A percentile compares a stretch with the other conserved stretches of the same genome.
Conservation (phyloP, 768 basidiomycete genomes). For the Phylloporus sp. region DNA sequence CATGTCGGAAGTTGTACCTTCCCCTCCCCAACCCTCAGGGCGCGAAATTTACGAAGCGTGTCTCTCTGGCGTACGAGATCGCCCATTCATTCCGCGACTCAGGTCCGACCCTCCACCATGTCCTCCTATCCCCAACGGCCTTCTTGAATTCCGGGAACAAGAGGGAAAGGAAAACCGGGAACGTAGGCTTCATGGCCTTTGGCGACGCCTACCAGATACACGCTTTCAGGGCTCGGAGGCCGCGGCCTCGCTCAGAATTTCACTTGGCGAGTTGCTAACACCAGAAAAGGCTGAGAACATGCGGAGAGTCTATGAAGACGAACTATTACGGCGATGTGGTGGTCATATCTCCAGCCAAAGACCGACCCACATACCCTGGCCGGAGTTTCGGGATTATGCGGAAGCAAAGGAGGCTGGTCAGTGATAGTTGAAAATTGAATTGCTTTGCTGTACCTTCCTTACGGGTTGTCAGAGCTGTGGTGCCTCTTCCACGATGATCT, state of each 20-base stretch:
- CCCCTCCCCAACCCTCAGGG: slow-evolving; percentile 31
- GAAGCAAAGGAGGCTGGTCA: slow-evolving; percentile 76
- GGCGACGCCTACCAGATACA: slow-evolving; percentile 49
- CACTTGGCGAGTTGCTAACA: slow-evolving; percentile 32
- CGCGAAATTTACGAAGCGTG: slow-evolving; percentile 52
- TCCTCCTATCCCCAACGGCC: slow-evolving; percentile 41
- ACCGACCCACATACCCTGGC: slow-evolving; percentile 56
- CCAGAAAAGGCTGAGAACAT: slow-evolving; percentile 56
- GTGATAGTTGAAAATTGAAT: slow-evolving; percentile 26
- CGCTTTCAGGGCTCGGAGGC: slow-evolving; percentile 23
- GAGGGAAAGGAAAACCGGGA: slow-evolving; percentile 65
- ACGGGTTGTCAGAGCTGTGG: slow-evolving; percentile 67
- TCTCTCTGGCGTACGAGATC: slow-evolving; percentile 48
- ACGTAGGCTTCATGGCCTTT: slow-evolving; percentile 55
- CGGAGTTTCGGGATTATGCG: slow-evolving; percentile 69
- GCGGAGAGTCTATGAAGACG: slow-evolving; percentile 69
- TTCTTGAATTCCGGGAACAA: slow-evolving; percentile 56
- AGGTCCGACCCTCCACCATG: slow-evolving; percentile 47
- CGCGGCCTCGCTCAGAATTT: slow-evolving; percentile 14
- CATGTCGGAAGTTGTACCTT: slow-evolving; percentile 25
- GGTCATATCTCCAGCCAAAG: slow-evolving; percentile 38
- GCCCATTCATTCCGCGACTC: slow-evolving; percentile 53
- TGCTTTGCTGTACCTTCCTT: slow-evolving; percentile 13
- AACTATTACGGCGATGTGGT: slow-evolving; percentile 57
- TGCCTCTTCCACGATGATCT: slow-evolving; percentile 85